Percentiles rank a stretch among this genome's conserved stretches.
Conservation (phyloP, 305 asterid genomes). For the Fraxinus platypoda region DNA sequence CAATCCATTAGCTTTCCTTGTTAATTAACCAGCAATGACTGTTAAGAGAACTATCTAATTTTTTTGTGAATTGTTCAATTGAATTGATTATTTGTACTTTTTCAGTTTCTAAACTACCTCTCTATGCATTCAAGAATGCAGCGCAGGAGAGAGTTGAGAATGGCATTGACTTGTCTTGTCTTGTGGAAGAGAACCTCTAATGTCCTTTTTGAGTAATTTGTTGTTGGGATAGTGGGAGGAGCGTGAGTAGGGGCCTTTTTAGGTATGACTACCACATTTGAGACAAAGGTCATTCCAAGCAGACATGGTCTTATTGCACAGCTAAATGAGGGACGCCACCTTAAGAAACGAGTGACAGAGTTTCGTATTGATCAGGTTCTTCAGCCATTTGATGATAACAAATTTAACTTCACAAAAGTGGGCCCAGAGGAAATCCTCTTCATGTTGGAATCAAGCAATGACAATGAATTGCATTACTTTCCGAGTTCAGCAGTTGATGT, state of each 20-base stretch:
- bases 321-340: constrained; percentile 73
- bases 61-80: not conserved
- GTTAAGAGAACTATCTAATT: not conserved
- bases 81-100: constrained; percentile 4
- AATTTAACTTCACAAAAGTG: constrained; percentile 60
- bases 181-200: constrained; percentile 23
- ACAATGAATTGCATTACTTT: constrained; percentile 26
- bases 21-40: not conserved
- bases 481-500: constrained; percentile 29
- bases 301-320: constrained; percentile 58
- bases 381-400: constrained; percentile 60
- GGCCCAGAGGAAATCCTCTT: constrained; percentile 71
- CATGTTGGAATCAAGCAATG: constrained; percentile 53
- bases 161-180: constrained; percentile 24
- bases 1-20: not conserved
- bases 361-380: constrained; percentile 63
- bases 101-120: constrained; percentile 56
- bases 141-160: constrained; percentile 29
- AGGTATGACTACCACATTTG: constrained; percentile 64
- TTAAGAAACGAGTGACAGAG: constrained; percentile 70
- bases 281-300: constrained; percentile 57
- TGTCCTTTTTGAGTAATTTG: constrained; percentile 42
- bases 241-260: constrained; percentile 24
- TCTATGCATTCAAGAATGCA: constrained; percentile 46
- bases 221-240: constrained; percentile 31